Conservation (phyloP, 2,329 filamentous ascomycete genomes). For the Fusarium clavum region DNA sequence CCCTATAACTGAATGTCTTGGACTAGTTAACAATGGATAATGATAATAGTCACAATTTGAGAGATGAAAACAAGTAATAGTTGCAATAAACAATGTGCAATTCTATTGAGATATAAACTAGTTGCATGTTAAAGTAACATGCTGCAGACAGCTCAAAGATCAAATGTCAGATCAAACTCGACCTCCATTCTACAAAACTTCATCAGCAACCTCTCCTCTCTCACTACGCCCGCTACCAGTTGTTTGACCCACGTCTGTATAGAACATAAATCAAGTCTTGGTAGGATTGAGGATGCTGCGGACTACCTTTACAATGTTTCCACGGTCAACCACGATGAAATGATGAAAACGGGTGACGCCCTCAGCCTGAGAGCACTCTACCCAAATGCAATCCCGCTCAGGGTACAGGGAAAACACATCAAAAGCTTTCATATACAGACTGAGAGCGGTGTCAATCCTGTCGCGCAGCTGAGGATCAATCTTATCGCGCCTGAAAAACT, state of each 20-base stretch:
- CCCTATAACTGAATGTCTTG: background rate
- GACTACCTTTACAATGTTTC: background rate
- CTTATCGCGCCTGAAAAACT: background rate
- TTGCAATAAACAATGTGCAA: background rate
- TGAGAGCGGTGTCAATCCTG: background rate
- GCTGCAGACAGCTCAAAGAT: background rate
- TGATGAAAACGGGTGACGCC: background rate
- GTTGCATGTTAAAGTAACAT: background rate
- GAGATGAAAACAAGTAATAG: background rate
- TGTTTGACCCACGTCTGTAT: background rate
- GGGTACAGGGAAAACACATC: background rate
- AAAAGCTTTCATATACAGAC: background rate
- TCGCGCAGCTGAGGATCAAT: background rate
- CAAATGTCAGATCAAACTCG: background rate
- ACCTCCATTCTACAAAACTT: accelerated
- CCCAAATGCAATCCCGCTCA: background rate
- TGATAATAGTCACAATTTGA: background rate
- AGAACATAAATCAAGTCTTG: background rate
- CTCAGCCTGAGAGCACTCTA: background rate
- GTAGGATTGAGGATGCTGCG: too few relatives aligned
- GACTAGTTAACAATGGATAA: background rate
- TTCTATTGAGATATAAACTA: background rate
- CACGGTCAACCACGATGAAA: background rate
- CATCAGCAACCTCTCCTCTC: background rate
- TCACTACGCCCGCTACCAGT: background rate